Evolutionary conservation across 1,139 yeast species (phyloP), one percentile per base, ranked within the genome.

Genomic region (Debaryomycetaceae sp.): DNA sequence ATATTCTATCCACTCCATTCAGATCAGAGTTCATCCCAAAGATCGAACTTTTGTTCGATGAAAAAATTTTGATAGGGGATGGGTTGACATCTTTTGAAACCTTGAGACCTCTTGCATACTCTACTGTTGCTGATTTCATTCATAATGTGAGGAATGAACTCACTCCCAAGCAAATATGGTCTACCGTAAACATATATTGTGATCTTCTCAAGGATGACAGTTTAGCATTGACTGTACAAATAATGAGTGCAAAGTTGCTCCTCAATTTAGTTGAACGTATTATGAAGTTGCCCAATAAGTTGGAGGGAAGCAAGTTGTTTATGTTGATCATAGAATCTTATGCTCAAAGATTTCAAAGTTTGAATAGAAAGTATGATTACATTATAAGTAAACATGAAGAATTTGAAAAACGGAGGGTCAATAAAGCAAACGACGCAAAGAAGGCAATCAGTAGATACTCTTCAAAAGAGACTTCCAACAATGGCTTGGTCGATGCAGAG

Each of bases 81-180:
- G 98, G 98, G 0, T 75, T 95, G 45, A 93, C 99, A 0, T 86
- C 95, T 4, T 84, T 81, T 57, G 98, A 91, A 61, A 87, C 96
- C 0, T 74, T 95, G 43, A 65, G 85, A 52, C 98, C 98, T 0
- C 70, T 95, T 59, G 99, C 99, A 0, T 93, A 91, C 62, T 87
- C 96, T 36, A 90, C 96, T 6, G 95, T 93, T 44, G 99, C 99
- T 0, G 99, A 95, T 61, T 84, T 95, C 57, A 87, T 95, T 44
- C 98, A 93, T 57, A 90, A 88, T 56, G 95, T 93, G 2, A 81
- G 98, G 55, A 81, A 84, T 45, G 96, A 91, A 52, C 72, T 95
- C 46, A 83, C 88, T 1, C 81, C 95, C 1, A 81, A 80, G 36
- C 97, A 90, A 59, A 87, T 93, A 8, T 85, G 96, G 85, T 85